These are phyloP conservation scores for Phytophthora citricola DNA, from an alignment of 352 stramenopile species.

Conservation along the genomic window DNA sequence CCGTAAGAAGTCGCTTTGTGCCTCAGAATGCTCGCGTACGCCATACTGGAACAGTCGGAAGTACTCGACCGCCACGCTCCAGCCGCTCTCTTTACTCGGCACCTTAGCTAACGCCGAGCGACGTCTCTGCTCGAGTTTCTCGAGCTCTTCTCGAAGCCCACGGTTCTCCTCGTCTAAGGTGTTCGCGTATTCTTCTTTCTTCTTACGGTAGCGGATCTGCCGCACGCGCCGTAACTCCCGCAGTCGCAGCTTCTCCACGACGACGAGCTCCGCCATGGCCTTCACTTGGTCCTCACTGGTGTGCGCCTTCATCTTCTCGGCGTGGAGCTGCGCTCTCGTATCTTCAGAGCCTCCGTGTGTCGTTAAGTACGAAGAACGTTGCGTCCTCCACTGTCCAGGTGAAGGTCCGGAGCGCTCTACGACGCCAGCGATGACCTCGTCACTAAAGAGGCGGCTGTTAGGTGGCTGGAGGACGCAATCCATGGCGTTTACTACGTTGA, in stretches of 20 bases:
- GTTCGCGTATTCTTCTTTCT: constrained; percentile 11
- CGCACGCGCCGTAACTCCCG: constrained; percentile 13
- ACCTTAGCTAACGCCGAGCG: background rate
- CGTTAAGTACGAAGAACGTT: too few species aligned
- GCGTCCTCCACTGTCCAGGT: too few species aligned
- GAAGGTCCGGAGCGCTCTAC: constrained; percentile 5
- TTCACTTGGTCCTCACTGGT: background rate
- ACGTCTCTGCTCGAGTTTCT: constrained; percentile 11
- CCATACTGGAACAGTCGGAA: constrained; percentile 16
- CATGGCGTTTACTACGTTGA: constrained; percentile 1
- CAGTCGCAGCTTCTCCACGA: background rate
- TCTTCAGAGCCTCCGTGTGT: too few species aligned
- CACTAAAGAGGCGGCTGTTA: constrained; percentile 7
- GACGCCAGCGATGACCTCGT: constrained; percentile 5
- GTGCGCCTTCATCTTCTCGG: too few species aligned
- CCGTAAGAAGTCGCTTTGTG: constrained; percentile 4
- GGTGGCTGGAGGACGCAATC: constrained; percentile 4
- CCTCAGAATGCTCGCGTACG: background rate
- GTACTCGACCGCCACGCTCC: constrained; percentile 17
- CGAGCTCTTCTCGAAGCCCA: constrained; percentile 2
- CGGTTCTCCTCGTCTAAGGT: background rate
- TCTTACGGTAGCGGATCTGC: constrained; percentile 22
- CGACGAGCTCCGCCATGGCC: background rate
- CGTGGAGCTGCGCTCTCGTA: too few species aligned
- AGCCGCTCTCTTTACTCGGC: background rate